These are phyloP conservation scores for Gossypium sturtianum DNA, from an alignment of 345 rosid genomes.

Conservation along the genomic window DNA sequence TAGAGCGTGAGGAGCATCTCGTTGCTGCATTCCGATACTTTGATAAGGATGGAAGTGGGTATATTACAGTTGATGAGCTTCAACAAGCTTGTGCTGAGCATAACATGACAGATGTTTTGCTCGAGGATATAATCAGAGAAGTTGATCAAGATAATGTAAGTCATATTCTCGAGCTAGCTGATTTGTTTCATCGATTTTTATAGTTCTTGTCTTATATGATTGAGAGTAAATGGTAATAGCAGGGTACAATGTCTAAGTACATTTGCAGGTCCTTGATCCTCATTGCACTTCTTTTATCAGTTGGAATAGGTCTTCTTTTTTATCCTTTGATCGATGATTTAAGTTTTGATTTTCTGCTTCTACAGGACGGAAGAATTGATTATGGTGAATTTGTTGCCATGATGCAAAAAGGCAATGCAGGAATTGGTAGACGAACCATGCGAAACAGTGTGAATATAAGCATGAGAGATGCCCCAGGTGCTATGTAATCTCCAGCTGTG, in stretches of 20 bases:
- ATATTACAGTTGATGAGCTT: conserved; percentile 93
- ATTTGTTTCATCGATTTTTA: conserved; percentile 10
- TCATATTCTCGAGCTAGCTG: background rate
- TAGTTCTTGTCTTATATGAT: conserved; percentile 14
- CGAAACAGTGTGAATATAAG: conserved; percentile 88
- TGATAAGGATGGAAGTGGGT: conserved; percentile 94
- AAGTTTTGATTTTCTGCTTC: background rate
- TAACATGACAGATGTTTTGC: conserved; percentile 79
- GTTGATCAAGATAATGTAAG: conserved; percentile 98
- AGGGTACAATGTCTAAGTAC: background rate
- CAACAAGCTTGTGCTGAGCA: conserved; percentile 95
- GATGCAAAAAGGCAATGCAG: conserved; percentile 98
- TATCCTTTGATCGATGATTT: background rate
- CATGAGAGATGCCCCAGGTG: conserved; percentile 75
- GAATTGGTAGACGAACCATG: conserved; percentile 97
- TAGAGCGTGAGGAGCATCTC: conserved; percentile 97
- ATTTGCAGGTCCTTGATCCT: background rate
- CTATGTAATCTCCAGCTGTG: conserved; percentile 23
- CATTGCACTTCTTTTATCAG: background rate
- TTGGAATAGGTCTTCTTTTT: background rate
- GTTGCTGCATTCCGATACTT: conserved; percentile 91
- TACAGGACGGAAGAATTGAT: conserved; percentile 93
- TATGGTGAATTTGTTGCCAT: conserved; percentile 97
- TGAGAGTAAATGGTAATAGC: background rate
- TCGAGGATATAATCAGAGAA: conserved; percentile 91